Base-by-base conservation (phyloP, 73 alveolate genomes). In the Paramecium primaurelia region DNA sequence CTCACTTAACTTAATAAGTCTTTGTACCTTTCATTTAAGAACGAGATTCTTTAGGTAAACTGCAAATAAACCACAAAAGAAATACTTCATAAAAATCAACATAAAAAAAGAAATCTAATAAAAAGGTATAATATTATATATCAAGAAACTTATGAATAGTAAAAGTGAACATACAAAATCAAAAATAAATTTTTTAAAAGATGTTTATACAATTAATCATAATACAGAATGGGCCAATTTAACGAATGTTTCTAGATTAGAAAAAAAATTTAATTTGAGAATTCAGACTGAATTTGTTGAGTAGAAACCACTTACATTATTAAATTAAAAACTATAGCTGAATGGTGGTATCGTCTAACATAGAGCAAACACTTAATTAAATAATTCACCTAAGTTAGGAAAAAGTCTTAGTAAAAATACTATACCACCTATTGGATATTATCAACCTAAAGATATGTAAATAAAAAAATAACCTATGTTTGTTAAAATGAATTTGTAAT, bases 21-120 rank as follows among this genome's bases (percentile, higher is more conserved):
- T 54, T 54, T 54, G 59, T 73, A 5, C 87, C 87, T 37, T 73
- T 73, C 47, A 22, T 73, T 11, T 16, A 73, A 37, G 87, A 73
- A 73, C 87, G 87, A 73, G 87, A 73, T 40, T 44, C 58, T 37
- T 22, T 73, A 11, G 87, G 87, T 10, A 73, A 73, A 37, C 12
- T 73, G 7, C 28, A 28, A 32, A n/a, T 32, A 11, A 28, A 28
- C 2, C 84, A 73, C 30, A 73, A 40, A 44, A 73, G 64, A 34
- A 73, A 34, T 40, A 16, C 64, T 9, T 73, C 87, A 20, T 10
- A 36, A 10, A 73, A 38, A 34, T 36, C 14, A 73, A 16, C 18
- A 9, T 20, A 4, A n/a, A 73, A 37, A 22, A 73, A 44, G 18
- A 32, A 30, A 37, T 30, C 87, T 22, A 16, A 40, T 37, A 73